Percentiles rank a stretch among this genome's conserved stretches.
phyloP scores from a whole-genome alignment of 73 alveolate species.

The Paramecium caudatum region DNA sequence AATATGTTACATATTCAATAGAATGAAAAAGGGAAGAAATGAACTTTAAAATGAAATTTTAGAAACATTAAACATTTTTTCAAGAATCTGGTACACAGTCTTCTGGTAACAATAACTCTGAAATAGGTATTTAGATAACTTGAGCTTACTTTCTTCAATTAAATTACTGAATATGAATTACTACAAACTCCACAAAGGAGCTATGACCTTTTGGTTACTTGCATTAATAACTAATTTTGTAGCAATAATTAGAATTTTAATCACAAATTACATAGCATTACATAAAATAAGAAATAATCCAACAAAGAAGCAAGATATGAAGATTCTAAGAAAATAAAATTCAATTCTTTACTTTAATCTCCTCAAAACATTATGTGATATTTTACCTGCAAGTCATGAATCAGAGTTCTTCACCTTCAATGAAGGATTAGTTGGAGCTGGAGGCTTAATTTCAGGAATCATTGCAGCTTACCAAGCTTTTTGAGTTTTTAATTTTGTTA shows the following conservation, averaged over 20 bases:
- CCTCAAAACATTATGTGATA: slow-evolving; percentile 82
- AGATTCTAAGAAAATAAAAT: neutral
- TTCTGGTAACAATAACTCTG: slow-evolving; percentile 67
- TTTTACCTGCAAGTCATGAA: slow-evolving; percentile 80
- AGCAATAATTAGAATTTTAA: neutral
- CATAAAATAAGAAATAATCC: slow-evolving; percentile 61
- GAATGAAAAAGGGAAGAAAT: slow-evolving; percentile 67
- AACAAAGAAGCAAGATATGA: neutral
- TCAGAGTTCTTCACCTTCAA: slow-evolving; percentile 68
- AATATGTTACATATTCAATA: slow-evolving; percentile 76
- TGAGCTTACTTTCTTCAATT: slow-evolving; percentile 78
- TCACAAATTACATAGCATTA: neutral
- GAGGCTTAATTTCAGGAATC: slow-evolving; percentile 81
- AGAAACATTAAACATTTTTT: slow-evolving; percentile 54
- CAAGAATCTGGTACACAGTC: slow-evolving; percentile 82
- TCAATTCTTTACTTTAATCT: slow-evolving; percentile 69
- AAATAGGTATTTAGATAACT: slow-evolving; percentile 85
- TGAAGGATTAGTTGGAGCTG: slow-evolving; percentile 82
- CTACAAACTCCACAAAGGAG: slow-evolving; percentile 78
- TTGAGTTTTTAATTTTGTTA: neutral
- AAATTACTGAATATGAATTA: slow-evolving; percentile 78
- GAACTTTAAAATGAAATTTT: slow-evolving; percentile 65
- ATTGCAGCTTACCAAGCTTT: slow-evolving; percentile 76
- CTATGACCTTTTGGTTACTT: slow-evolving; percentile 82
- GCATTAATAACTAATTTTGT: slow-evolving; percentile 61